Conservation (phyloP, 495 filamentous ascomycete genomes). For the Evansstolkia leycettana region DNA sequence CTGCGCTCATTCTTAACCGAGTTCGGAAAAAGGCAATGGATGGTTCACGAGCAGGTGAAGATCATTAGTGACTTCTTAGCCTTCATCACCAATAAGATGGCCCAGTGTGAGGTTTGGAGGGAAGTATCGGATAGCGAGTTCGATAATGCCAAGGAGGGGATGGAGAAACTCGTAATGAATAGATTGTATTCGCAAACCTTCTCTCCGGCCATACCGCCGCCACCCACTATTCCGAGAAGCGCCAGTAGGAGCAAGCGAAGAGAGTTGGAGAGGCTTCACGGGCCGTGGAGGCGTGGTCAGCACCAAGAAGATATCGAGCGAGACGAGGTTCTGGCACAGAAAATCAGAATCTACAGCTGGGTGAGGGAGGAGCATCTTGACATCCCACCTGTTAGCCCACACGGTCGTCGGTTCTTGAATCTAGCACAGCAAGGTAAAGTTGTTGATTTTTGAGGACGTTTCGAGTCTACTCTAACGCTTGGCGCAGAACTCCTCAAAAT, state of each 20-base stretch:
- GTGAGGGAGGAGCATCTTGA: constrained; percentile 88
- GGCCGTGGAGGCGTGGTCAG: constrained; percentile 79
- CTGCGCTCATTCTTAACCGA: constrained; percentile 87
- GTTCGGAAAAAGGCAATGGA: constrained; percentile 98
- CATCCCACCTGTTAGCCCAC: constrained; percentile 73
- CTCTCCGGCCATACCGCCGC: constrained; percentile 78
- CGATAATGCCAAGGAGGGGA: constrained; percentile 95
- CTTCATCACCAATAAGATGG: constrained; percentile 99
- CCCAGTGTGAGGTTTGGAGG: constrained; percentile 93
- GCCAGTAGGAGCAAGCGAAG: constrained; percentile 56
- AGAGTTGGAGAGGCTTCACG: constrained; percentile 54
- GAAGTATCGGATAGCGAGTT: constrained; percentile 94
- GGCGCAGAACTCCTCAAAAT: constrained; percentile 78
- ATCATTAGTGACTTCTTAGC: constrained; percentile 93
- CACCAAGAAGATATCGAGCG: constrained; percentile 98
- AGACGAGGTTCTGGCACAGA: constrained; percentile 89
- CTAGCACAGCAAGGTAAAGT: constrained; percentile 76
- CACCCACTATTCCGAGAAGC: constrained; percentile 52
- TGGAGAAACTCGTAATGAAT: constrained; percentile 99
- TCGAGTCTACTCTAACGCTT: too few relatives aligned
- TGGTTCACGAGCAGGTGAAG: constrained; percentile 98
- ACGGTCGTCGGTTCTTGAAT: constrained; percentile 73
- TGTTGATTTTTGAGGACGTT: too few relatives aligned
- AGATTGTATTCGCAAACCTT: constrained; percentile 93
- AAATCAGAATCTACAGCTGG: constrained; percentile 94